Evolutionary conservation across 176 grass and related monocot genomes (phyloP).

Genomic region (Olyra latifolia): DNA sequence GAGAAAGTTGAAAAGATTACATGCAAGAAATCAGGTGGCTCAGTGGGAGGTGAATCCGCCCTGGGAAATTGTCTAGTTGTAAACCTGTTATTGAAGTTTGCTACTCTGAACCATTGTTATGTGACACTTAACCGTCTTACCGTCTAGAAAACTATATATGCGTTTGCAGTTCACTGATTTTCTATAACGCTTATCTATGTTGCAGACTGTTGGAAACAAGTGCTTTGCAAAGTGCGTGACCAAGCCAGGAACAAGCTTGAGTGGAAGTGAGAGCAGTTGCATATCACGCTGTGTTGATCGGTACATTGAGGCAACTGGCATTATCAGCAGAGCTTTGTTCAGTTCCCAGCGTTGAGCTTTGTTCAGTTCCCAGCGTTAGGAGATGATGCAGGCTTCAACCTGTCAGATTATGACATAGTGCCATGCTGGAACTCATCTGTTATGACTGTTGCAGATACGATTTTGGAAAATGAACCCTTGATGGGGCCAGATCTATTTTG

Average conservation of each 20-base stretch:
- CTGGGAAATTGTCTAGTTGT: too few species aligned
- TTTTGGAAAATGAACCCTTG: not conserved
- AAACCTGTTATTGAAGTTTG: not conserved
- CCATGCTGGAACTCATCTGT: not conserved
- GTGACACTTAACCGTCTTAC: not conserved
- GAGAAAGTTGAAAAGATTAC: too few species aligned
- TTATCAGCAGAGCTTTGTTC: constrained; percentile 65
- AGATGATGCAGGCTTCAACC: not conserved
- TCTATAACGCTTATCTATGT: not conserved
- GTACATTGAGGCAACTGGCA: constrained; percentile 82
- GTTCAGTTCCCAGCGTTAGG: constrained; percentile 47
- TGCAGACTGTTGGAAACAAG: constrained; percentile 84
- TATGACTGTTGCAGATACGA: not conserved
- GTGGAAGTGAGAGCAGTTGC: constrained; percentile 82
- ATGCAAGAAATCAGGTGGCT: too few species aligned
- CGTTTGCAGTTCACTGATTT: not conserved
- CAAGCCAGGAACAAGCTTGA: constrained; percentile 87
- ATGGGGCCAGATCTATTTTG: too few species aligned
- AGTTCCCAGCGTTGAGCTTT: constrained; percentile 58
- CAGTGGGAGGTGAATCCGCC: too few species aligned
- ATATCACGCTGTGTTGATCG: constrained; percentile 82
- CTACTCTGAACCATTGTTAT: not conserved
- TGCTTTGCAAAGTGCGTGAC: constrained; percentile 92
- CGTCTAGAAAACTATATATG: not conserved
- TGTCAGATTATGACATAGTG: not conserved